These are phyloP conservation scores for Diaporthe sp. DNA, from an alignment of 2,329 filamentous ascomycete genomes.

Conservation along the genomic window DNA sequence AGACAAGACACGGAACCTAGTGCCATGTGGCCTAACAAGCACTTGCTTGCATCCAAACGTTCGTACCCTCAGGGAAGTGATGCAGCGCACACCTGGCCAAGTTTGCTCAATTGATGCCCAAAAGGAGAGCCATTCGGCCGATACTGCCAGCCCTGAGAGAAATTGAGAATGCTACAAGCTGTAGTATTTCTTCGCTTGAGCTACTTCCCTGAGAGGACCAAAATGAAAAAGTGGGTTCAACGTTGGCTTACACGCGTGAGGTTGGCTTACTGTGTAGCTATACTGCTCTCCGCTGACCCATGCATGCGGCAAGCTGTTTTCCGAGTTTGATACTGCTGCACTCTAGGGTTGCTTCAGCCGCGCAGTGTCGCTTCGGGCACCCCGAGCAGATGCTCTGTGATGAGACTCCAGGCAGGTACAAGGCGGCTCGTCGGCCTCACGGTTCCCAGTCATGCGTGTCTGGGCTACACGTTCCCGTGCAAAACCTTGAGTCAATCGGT, in stretches of 20 bases:
- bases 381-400: conserved; percentile 22
- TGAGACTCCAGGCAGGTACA: neutral
- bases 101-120: neutral
- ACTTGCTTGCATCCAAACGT: conserved; percentile 25
- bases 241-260: neutral
- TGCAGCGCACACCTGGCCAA: neutral
- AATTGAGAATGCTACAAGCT: neutral
- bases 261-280: neutral
- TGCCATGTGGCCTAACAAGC: conserved; percentile 27
- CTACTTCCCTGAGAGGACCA: neutral
- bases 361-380: conserved; percentile 8
- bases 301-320: neutral
- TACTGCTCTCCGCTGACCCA: neutral
- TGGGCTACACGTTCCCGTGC: conserved; percentile 12
- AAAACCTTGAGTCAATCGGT: conserved; percentile 5
- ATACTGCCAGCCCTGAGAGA: neutral
- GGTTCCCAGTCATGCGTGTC: conserved; percentile 16
- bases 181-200: neutral
- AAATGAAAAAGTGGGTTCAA: neutral
- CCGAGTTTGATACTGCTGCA: neutral
- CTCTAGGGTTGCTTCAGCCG: neutral
- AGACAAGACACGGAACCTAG: neutral
- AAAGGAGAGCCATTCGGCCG: conserved; percentile 1
- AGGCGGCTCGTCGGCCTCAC: neutral
- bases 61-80: neutral